Evolutionary conservation across 495 filamentous ascomycete genomes (phyloP), one percentile per base, ranked within the genome.

Genomic region (Penicillium turbatum): DNA sequence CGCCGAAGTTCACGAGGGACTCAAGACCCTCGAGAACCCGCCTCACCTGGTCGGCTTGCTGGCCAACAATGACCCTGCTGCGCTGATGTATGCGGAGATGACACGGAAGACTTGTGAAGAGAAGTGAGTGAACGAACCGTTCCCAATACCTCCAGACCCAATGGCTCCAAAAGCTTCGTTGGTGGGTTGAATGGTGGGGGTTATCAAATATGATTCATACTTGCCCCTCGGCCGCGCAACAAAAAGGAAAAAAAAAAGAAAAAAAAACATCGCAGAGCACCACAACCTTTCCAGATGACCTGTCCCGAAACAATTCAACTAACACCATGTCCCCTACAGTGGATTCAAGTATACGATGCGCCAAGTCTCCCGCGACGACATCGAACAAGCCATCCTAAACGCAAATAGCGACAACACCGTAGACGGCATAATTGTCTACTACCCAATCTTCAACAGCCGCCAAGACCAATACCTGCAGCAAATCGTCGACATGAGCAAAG

Each of bases 351-450:
- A 95, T 69, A 81, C 90, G 57, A 82, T 97, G 43, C 87, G 86
- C 50, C 78, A 85, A 65, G 82, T 96, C 37, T 77, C 86, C 60
- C 92, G 90, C 56, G 92, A 96, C 61, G 79, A 83, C 19, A 84
- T 98, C 53, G 93, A 97, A 77, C 86, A 95, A 54, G 79, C 83
- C 47, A 85, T 98, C 61, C 74, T 95, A 27, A 74, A 73, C 50
- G 93, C 93, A 57, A 97, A 98, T 71, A 70, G 75, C 29, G 90
- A 97, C 69, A 60, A 77, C 48, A 56, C 69, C 11, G 84, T 97
- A 51, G 87, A 96, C 71, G 93, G 93, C 59, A 96, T 97, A 59
- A 92, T 98, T 57, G 89, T 97, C 65, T 98, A 98, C 75, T 98
- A 97, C 72, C 93, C 93, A 36, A 95, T 98, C 70, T 97, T 95